Base-by-base conservation (phyloP, 768 basidiomycete genomes). In the Punctularia strigosozonata region DNA sequence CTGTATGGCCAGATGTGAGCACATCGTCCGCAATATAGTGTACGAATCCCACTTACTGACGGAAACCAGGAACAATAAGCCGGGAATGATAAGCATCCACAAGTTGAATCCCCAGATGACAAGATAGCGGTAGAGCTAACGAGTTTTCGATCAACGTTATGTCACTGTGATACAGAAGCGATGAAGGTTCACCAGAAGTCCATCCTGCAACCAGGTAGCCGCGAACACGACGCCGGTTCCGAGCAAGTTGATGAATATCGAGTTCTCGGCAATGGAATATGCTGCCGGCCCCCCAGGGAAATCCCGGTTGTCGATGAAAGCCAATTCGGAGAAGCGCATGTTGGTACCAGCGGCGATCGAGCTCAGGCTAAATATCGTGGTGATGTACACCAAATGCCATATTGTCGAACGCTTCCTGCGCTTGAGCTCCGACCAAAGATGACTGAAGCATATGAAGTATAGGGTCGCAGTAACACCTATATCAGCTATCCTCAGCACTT, bases 221-320 rank as follows among this genome's bases (percentile, higher is more conserved):
- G n/a, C 32, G 2, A 14, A 18, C 5, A 25, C 18, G 17, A 14
- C 25, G 8, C 5, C n/a, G 17, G 21, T 5, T 20, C n/a, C 21
- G 12, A 39, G 21, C 10, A 39, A 17, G 28, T 39, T 39, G 15
- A 31, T 18, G 13, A 28, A 13, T 15, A 39, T 13, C 5, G 14
- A 23, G 17, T 39, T 18, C 18, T 14, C 12, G 14, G 38, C 38
- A 12, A 28, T 13, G 25, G 20, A 31, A n/a, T 18, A 39, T 5
- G 15, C 25, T 19, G 23, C 19, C 13, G 40, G 33, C 21, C 33
- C 33, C 17, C 33, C 33, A 14, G 40, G 33, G 32, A 30, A 41
- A 4, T 36, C 28, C 2, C 40, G 40, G 34, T 38, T 30, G 37
- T 30, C 37, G 24, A 30, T 26, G 33, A 34, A 19, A 8, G 33